These are phyloP conservation scores for Trichoderma polysporum DNA, from an alignment of 2,329 filamentous ascomycete species.

Conservation along the genomic window DNA sequence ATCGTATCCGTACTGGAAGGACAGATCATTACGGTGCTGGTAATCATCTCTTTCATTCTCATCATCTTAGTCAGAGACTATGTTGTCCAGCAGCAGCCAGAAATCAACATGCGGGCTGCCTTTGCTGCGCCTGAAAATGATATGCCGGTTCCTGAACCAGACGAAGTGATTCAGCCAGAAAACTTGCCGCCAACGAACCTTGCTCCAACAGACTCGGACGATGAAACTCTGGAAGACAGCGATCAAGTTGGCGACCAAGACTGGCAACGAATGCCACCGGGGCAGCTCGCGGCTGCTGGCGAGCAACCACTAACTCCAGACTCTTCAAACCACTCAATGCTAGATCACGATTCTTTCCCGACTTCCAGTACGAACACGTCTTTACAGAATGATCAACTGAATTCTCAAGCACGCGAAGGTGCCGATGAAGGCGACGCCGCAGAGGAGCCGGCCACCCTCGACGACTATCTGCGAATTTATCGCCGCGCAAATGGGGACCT, in stretches of 20 bases:
- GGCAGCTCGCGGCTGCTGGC: not conserved
- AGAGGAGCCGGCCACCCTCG: conserved; percentile 28
- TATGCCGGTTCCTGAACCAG: conserved; percentile 27
- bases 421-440: not conserved
- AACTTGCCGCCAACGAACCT: conserved; percentile 23
- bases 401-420: not conserved
- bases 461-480: conserved; percentile 53
- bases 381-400: not conserved
- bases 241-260: conserved; percentile 21
- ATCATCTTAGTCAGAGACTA: conserved; percentile 96
- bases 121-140: conserved; percentile 49
- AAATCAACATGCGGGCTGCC: conserved; percentile 76
- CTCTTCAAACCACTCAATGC: not conserved
- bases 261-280: conserved; percentile 1
- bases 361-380: conserved; percentile 2
- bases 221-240: conserved; percentile 34
- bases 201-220: conserved; percentile 35
- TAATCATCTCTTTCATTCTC: conserved; percentile 93
- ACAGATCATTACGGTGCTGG: conserved; percentile 86
- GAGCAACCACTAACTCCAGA: not conserved
- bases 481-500: conserved; percentile 60
- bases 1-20: conserved; percentile 86
- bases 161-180: conserved; percentile 14
- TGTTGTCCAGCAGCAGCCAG: conserved; percentile 95
- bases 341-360: not conserved